Evolutionary conservation across 2,329 filamentous ascomycete genomes (phyloP).

Genomic region (Colletotrichum costaricense): DNA sequence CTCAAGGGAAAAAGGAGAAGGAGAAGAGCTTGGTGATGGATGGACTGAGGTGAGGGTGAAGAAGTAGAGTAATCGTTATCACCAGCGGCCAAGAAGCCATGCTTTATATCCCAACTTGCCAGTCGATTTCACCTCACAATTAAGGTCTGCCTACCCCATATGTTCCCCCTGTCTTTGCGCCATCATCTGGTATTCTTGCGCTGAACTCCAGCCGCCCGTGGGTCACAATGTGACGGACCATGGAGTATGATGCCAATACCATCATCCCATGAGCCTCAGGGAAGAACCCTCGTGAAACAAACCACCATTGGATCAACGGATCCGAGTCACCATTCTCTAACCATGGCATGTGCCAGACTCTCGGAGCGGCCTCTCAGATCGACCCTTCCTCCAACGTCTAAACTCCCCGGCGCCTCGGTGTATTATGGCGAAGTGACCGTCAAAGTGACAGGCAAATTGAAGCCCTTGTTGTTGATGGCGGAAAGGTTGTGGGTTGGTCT

Average conservation of each 20-base stretch:
- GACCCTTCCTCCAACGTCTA: background rate
- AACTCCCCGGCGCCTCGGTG: background rate
- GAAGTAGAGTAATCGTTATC: background rate
- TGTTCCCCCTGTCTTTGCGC: background rate
- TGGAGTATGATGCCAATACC: background rate
- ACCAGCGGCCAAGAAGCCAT: background rate
- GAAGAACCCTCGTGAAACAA: background rate
- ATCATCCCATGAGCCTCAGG: background rate
- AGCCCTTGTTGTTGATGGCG: background rate
- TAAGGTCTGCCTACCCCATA: background rate
- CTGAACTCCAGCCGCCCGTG: background rate
- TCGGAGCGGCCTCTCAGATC: background rate
- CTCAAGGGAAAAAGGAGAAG: background rate
- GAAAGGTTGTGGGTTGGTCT: background rate
- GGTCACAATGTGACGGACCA: background rate
- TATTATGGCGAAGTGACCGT: background rate
- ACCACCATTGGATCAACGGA: background rate
- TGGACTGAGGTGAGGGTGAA: background rate
- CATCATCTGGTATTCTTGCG: conserved; percentile 11
- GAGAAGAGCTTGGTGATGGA: background rate
- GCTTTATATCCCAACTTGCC: conserved; percentile 16
- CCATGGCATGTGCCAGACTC: background rate
- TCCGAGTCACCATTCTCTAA: background rate
- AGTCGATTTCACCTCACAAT: background rate
- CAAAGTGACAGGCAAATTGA: background rate